Conservation (phyloP, 768 basidiomycete genomes). For the Boletus rufocinnamomeus region DNA sequence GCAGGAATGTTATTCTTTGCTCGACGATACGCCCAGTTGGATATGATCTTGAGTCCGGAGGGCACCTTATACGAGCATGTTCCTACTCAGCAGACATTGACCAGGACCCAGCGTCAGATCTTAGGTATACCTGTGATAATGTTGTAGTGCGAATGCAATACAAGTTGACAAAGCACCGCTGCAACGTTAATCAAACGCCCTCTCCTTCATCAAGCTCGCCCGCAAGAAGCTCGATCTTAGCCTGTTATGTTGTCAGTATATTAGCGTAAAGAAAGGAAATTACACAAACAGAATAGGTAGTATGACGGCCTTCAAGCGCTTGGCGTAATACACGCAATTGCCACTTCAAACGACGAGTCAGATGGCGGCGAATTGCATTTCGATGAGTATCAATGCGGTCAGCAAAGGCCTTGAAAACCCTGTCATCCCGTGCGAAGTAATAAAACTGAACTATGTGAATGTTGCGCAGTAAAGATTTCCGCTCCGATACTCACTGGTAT, state of each 20-base stretch:
- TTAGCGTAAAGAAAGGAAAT: background rate
- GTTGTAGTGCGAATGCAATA: background rate
- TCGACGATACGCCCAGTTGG: conserved; percentile 77
- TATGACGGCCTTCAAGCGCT: conserved; percentile 64
- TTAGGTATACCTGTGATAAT: background rate
- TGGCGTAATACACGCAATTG: conserved; percentile 65
- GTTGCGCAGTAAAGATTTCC: background rate
- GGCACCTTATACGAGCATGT: conserved; percentile 80
- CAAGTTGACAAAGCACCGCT: background rate
- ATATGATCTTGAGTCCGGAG: conserved; percentile 56
- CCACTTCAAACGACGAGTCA: conserved; percentile 64
- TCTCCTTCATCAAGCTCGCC: conserved; percentile 66
- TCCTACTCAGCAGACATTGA: background rate
- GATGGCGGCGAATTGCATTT: conserved; percentile 46
- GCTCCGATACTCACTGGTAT: conserved; percentile 63
- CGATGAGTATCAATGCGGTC: conserved; percentile 44
- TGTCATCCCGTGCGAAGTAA: conserved; percentile 91
- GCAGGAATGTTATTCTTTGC: conserved; percentile 49
- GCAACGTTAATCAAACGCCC: conserved; percentile 40
- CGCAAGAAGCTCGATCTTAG: conserved; percentile 63
- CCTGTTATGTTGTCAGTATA: conserved; percentile 36
- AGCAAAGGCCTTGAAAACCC: conserved; percentile 71
- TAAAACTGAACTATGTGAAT: conserved; percentile 50
- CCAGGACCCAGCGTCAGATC: background rate
- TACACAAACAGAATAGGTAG: conserved; percentile 62